These are phyloP conservation scores for Solanum rostratum DNA, from an alignment of 257 asterid species.

Conservation along the genomic window DNA sequence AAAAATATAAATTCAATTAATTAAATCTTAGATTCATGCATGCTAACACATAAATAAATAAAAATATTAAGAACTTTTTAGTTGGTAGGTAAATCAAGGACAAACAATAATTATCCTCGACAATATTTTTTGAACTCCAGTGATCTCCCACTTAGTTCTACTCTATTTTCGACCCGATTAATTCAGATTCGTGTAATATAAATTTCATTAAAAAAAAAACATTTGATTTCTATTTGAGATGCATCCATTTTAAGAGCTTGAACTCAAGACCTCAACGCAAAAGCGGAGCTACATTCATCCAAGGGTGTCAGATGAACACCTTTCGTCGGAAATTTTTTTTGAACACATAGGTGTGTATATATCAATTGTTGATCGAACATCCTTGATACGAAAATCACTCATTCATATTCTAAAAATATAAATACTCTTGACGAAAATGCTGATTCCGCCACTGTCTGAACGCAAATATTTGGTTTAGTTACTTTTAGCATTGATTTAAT, in stretches of 20 bases:
- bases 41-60: not conserved
- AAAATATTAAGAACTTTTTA: not conserved
- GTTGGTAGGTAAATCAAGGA: not conserved
- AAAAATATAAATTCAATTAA: not conserved
- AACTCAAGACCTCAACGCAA: rapidly evolving
- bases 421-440: rapidly evolving
- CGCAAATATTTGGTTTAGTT: not conserved
- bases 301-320: too few relatives aligned
- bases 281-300: too few relatives aligned
- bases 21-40: not conserved
- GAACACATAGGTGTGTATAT: too few relatives aligned
- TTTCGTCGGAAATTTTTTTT: too few relatives aligned
- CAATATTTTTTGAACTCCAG: not conserved
- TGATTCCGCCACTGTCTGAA: too few relatives aligned
- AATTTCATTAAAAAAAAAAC: not conserved
- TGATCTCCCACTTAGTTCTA: not conserved
- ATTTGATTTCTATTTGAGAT: not conserved
- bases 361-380: too few relatives aligned
- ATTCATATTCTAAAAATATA: too few relatives aligned
- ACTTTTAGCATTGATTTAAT: not conserved
- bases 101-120: not conserved
- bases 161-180: rapidly evolving
- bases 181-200: rapidly evolving
- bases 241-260: rapidly evolving
- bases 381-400: too few relatives aligned